Base-by-base conservation (phyloP, 169 alveolate species). In the Plasmodium berghei region DNA sequence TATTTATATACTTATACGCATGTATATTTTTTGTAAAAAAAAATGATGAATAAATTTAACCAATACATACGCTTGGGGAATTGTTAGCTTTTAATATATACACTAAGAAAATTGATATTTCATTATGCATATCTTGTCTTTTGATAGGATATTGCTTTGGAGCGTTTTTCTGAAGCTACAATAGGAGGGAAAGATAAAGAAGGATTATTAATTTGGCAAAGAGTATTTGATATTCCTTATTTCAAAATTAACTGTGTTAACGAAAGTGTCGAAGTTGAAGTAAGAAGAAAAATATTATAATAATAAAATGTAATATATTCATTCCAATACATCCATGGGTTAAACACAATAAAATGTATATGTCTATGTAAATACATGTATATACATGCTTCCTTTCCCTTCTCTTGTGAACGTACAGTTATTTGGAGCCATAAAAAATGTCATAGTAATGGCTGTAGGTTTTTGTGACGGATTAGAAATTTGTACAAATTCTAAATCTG, bases 351-450 rank as follows among this genome's bases (percentile, higher is more conserved):
- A 9, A 9, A 9, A 56, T 6, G 26, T 12, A 56, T 56, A 56
- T 20, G 64, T 12, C 10, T 16, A 8, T 52, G 59, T 3, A 2
- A 2, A 52, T 52, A 28, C 9, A 45, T 48, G 28, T 28, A 46
- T 46, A 46, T 26, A 46, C 48, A 61, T 45, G 49, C 22, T 72
- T 5, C 55, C 40, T 42, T 12, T 42, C 22, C 49, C 14, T 73
- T 45, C 14, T 14, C 59, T 28, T 64, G 49, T 16, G 14, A 58
- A n/a, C 28, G 28, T 46, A 34, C 62, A 80, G 90, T 96, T 97
- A 72, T 97, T 96, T 72, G 99, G 99, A 14, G 99, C 99, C n/a
- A 61, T 97, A 77, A 97, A 97, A 91, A 97, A 97, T 87, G 95
- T 96, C 46, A 96, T 97, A 14, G 98, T 99, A 20, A 87, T 97